A percentile compares a stretch with the other conserved stretches of the same genome.
Conservation (phyloP, 2,329 filamentous ascomycete genomes). For the Bertia moriformis region DNA sequence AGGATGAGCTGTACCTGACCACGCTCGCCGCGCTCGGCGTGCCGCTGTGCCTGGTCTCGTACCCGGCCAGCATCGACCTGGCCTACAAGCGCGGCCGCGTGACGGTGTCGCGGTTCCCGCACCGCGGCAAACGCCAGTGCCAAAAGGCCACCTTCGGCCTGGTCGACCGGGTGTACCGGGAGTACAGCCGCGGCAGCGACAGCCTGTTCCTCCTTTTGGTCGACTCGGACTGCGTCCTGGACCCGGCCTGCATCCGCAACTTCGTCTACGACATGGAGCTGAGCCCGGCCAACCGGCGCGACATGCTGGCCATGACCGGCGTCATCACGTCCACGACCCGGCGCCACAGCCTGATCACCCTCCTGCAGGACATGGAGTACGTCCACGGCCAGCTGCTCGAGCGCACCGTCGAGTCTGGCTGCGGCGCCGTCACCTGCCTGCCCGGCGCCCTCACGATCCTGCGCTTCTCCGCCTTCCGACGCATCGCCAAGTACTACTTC, state of each 20-base stretch:
- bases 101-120: slow-evolving; percentile 80
- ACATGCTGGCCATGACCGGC: slow-evolving; percentile 95
- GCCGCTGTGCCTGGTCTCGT: slow-evolving; percentile 58
- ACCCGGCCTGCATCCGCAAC: slow-evolving; percentile 83
- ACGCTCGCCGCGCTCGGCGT: slow-evolving; percentile 78
- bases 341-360: no score
- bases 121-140: slow-evolving; percentile 85
- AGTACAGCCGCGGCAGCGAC: slow-evolving; percentile 76
- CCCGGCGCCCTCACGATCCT: slow-evolving; percentile 91
- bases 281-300: slow-evolving; percentile 76
- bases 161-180: slow-evolving; percentile 79
- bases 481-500: no score
- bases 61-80: slow-evolving; percentile 82
- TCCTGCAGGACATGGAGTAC: slow-evolving; percentile 95
- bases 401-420: slow-evolving; percentile 84
- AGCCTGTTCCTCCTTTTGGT: slow-evolving; percentile 94
- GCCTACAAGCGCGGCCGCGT: slow-evolving; percentile 69
- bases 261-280: slow-evolving; percentile 98
- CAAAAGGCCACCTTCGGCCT: slow-evolving; percentile 87
- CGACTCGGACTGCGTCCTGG: slow-evolving; percentile 90
- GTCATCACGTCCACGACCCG: slow-evolving; percentile 91
- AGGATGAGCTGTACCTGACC: slow-evolving; percentile 77
- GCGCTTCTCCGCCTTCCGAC: slow-evolving; percentile 85
- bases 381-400: slow-evolving; percentile 95
- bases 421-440: slow-evolving; percentile 84